Conservation (phyloP, 768 basidiomycete genomes). For the Suillus plorans region DNA sequence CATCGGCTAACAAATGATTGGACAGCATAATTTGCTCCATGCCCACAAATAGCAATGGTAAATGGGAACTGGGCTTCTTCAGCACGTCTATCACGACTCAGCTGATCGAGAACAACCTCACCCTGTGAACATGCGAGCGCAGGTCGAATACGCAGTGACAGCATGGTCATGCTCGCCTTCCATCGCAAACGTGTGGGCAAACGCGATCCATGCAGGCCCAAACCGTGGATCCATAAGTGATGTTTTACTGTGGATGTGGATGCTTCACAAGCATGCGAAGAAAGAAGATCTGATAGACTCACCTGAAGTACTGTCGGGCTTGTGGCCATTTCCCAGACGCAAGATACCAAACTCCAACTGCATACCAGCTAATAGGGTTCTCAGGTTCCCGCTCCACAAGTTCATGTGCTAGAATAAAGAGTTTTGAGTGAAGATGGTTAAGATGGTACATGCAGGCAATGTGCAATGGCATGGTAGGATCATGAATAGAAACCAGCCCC, state of each 20-base stretch:
- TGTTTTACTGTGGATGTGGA: constrained; percentile 66
- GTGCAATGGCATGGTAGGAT: constrained; percentile 88
- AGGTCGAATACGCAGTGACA: constrained; percentile 97
- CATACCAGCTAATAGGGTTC: constrained; percentile 94
- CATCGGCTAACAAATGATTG: constrained; percentile 78
- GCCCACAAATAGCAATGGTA: constrained; percentile 93
- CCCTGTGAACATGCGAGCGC: constrained; percentile 94
- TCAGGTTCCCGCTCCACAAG: constrained; percentile 94
- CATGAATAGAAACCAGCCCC: constrained; percentile 80
- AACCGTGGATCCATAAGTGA: constrained; percentile 96
- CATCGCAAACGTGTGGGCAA: constrained; percentile 94
- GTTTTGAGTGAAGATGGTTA: constrained; percentile 83
- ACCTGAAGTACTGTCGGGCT: constrained; percentile 95
- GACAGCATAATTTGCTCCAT: constrained; percentile 97
- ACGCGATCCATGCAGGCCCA: constrained; percentile 96
- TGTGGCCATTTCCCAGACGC: constrained; percentile 84
- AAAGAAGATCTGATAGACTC: constrained; percentile 13
- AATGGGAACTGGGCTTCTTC: constrained; percentile 75
- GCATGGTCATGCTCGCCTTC: constrained; percentile 99
- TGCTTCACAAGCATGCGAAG: constrained; percentile 10
- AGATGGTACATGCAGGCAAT: constrained; percentile 99
- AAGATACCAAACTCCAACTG: constrained; percentile 97
- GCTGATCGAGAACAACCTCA: constrained; percentile 34
- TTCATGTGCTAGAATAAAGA: constrained; percentile 96
- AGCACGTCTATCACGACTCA: neutral